Evolutionary conservation across 345 rosid species (phyloP), one percentile per base, ranked within the genome.

Genomic region (Physaria fendleri): DNA sequence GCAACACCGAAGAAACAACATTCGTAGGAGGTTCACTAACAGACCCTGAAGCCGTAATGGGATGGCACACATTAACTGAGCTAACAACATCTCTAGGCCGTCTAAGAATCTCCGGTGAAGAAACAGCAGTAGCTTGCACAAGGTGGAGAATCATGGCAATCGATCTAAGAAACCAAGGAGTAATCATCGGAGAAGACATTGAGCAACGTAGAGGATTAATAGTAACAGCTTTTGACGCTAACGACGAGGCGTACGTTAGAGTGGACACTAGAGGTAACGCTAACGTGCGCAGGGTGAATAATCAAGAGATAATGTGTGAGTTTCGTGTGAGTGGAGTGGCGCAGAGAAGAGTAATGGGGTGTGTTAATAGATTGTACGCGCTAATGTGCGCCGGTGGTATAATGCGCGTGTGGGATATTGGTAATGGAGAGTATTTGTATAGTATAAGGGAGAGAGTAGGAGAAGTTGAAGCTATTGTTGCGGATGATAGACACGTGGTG

Each of bases 401-500:
- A 1, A 62, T 78, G 17, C 79, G 83, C 67, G 80, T 81, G 3
- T 85, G 91, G 91, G 92, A 71, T n/a, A n/a, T n/a, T n/a, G 17
- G 43, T 77, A 8, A n/a, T n/a, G 79, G 82, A 9, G 82, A 34
- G 42, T 51, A 52, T 14, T 23, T 83, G 76, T 78, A 87, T 16
- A 69, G 61, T 33, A 39, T 89, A 1, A 60, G 71, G 14, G 90
- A 85, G 66, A 74, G 84, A 45, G 8, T 79, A 0, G 95, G 81
- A 2, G 88, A 74, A 6, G 77, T 81, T 2, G 79, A 62, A 7
- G 94, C 86, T 0, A 68, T 88, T 3, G 87, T 74, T 28, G 86
- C 82, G 0, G 75, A 82, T 22, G 95, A 87, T 5, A 73, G 92
- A 54, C 81, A 93, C 74, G 88, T 93, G 78, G 97, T n/a, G 79